phyloP scores from a whole-genome alignment of 202 grass and related monocot genomes.

The Carex sylvatica region DNA sequence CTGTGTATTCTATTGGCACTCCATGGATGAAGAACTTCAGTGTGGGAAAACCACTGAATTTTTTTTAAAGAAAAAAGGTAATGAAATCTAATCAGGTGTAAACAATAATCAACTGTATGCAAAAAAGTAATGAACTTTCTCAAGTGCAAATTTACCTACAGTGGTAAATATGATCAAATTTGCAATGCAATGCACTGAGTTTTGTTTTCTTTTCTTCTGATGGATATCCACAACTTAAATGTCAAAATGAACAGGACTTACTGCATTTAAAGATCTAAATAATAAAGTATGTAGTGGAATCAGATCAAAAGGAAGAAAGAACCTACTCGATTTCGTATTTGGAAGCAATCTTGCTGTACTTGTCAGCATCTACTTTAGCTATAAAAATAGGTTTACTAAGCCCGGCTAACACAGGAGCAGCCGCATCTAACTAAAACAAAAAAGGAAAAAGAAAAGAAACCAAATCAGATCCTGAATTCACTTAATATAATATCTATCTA shows the following conservation, averaged over 20 bases:
- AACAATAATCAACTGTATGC: not conserved
- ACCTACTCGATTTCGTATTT: constrained; percentile 96
- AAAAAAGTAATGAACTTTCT: not conserved
- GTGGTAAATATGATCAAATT: not conserved
- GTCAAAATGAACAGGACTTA: not conserved
- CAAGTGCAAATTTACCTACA: not conserved
- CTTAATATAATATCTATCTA: not conserved
- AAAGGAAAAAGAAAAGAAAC: constrained; percentile 3
- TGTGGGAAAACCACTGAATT: constrained; percentile 82
- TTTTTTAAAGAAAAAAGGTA: constrained; percentile 5
- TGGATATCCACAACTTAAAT: not conserved
- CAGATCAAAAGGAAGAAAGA: constrained; percentile 6
- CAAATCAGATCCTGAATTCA: constrained; percentile 22
- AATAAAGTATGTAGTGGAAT: not conserved
- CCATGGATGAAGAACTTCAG: constrained; percentile 91
- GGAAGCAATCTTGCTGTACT: constrained; percentile 78
- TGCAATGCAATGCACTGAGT: not conserved
- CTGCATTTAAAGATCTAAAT: not conserved
- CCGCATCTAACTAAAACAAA: constrained; percentile 78
- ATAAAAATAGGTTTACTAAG: constrained; percentile 65
- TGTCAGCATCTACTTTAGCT: constrained; percentile 93
- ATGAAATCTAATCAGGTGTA: not conserved
- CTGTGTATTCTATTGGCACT: constrained; percentile 78
- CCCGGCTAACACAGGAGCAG: constrained; percentile 66
- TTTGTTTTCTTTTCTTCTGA: not conserved